Evolutionary conservation across 371 early-diverging fungal species (phyloP).

Genomic region (Syncephalastrum sp.): DNA sequence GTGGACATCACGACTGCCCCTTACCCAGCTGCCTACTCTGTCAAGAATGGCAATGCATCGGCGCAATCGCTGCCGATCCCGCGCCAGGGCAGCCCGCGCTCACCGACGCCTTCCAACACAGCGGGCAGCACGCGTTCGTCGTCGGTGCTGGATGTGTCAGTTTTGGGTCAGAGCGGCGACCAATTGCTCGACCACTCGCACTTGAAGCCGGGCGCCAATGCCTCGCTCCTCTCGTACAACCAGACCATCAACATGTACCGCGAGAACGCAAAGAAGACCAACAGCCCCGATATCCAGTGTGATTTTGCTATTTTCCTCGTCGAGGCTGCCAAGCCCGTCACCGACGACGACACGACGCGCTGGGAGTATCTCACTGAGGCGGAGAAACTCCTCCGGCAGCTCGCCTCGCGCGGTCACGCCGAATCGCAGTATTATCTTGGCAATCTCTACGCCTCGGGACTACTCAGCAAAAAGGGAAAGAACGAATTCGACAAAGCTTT

Average conservation of each 20-base stretch:
- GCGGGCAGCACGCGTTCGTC: too few relatives aligned
- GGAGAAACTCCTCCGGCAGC: constrained; percentile 56
- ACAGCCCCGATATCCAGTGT: constrained; percentile 77
- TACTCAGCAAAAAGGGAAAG: constrained; percentile 57
- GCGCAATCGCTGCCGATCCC: too few relatives aligned
- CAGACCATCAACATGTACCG: constrained; percentile 78
- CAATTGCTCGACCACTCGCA: constrained; percentile 64
- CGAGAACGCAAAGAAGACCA: constrained; percentile 81
- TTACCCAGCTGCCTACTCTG: too few relatives aligned
- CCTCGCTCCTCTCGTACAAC: constrained; percentile 63
- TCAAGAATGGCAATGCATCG: too few relatives aligned
- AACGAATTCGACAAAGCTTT: constrained; percentile 73
- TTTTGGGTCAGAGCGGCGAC: constrained; percentile 17
- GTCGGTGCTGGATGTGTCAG: too few relatives aligned
- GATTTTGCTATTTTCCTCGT: constrained; percentile 84
- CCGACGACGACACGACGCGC: constrained; percentile 48
- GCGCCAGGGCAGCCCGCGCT: too few relatives aligned
- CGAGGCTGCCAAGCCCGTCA: constrained; percentile 59
- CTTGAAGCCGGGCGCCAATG: constrained; percentile 65
- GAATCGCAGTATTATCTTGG: constrained; percentile 69
- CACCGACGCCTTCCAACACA: too few relatives aligned
- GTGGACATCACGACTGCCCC: too few relatives aligned
- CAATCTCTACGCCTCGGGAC: constrained; percentile 61
- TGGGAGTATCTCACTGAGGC: constrained; percentile 65
- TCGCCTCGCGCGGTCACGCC: constrained; percentile 63